Conservation (phyloP, 352 stramenopile genomes). For the Pilasporangium apinafurcum region DNA sequence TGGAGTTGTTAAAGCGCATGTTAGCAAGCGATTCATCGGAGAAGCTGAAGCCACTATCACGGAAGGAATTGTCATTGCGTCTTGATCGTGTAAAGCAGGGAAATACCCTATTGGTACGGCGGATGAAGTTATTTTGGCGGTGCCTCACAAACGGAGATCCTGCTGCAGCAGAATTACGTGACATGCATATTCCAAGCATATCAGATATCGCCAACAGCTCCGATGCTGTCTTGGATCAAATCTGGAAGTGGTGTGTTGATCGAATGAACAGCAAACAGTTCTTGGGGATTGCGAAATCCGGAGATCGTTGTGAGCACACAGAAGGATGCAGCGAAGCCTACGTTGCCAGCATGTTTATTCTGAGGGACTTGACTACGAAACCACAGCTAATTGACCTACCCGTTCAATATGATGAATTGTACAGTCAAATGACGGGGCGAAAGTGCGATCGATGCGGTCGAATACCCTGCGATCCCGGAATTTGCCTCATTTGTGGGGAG, state of each 20-base stretch:
- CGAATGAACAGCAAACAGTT: conserved; percentile 75
- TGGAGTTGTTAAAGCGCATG: conserved; percentile 57
- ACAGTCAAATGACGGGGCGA: conserved; percentile 59
- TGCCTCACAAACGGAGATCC: conserved; percentile 40
- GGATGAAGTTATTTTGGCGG: conserved; percentile 83
- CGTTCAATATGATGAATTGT: conserved; percentile 82
- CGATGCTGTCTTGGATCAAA: conserved; percentile 55
- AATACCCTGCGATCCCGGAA: conserved; percentile 56
- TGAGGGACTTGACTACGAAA: conserved; percentile 51
- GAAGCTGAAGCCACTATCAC: conserved; percentile 46
- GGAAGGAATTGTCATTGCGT: conserved; percentile 23
- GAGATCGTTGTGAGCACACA: conserved; percentile 82
- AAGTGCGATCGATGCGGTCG: conserved; percentile 69
- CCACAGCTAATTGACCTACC: conserved; percentile 75
- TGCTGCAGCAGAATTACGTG: conserved; percentile 2
- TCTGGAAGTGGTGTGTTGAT: conserved; percentile 85
- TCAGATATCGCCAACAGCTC: conserved; percentile 45
- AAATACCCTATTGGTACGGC: conserved; percentile 66
- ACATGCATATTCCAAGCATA: conserved; percentile 39
- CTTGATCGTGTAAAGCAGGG: conserved; percentile 33
- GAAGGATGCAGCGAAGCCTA: conserved; percentile 82
- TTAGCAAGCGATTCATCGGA: conserved; percentile 39
- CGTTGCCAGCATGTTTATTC: conserved; percentile 85
- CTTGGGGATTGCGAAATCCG: conserved; percentile 55
- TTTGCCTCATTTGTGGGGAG: conserved; percentile 83